Base-by-base conservation (phyloP, 305 asterid species). In the Salvia sclarea region DNA sequence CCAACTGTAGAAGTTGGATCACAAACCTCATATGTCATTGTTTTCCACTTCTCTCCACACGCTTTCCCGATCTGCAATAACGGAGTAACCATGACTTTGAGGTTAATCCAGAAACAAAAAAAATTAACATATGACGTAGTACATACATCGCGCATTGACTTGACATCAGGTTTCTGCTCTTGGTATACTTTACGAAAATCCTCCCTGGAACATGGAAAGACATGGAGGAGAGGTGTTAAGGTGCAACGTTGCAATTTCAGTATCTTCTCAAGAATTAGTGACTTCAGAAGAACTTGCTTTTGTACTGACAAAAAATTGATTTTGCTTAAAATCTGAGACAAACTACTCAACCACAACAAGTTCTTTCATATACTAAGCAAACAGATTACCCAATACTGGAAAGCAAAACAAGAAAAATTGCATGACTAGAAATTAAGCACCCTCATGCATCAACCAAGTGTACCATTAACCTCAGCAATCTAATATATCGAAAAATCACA, bases 161-260 rank as follows among this genome's bases (percentile, higher is more conserved):
- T 93, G 71, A 93, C 71, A 77, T 82, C 91, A 2, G 98, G 98
- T 78, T 93, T 90, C 73, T 71, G 80, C 71, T 84, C 92, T 74
- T 86, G 97, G 71, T 80, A 93, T 63, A 76, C 97, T 86, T 85
- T 93, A n/a, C 98, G 97, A 69, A 92, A 92, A 78, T 92, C 97
- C 85, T 92, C 98, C 91, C 98, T 92, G 68, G 58, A 85, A 75
- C 59, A 74, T 33, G 59, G 6, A 24, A 45, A 44, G 22, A 44
- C 53, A 66, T 2, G 64, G 40, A 16, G 59, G 8, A 55, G 61
- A 78, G 61, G 17, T 38, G 28, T 47, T 52, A 59, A 47, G 50
- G 45, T 47, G 21, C 28, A 54, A 66, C 31, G 43, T 35, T 21
- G 57, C 54, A 30, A 38, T 13, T 10, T 11, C 44, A 38, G 44